These are phyloP conservation scores for Dalbergia cochinchinensis DNA, from an alignment of 306 rosid species.

Conservation along the genomic window DNA sequence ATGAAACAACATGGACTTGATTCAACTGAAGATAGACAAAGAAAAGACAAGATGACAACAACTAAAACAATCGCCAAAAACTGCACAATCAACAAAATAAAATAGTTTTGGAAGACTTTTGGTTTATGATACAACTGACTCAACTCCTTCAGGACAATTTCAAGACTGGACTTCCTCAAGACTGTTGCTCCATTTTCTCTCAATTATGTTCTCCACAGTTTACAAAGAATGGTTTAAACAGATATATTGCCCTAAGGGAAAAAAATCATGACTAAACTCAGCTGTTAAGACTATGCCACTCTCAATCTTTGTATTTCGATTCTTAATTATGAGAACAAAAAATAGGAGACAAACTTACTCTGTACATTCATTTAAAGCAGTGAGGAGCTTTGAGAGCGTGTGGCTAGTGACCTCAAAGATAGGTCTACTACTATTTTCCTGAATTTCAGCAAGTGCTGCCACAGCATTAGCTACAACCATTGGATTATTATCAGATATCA, in stretches of 20 bases:
- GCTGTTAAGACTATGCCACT: slow-evolving; percentile 9
- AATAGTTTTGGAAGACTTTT: slow-evolving; percentile 29
- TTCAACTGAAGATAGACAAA: slow-evolving; percentile 4
- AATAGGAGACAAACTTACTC: slow-evolving; percentile 71
- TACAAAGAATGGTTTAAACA: slow-evolving; percentile 2
- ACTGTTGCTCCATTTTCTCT: slow-evolving; percentile 10
- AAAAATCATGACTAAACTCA: slow-evolving; percentile 38
- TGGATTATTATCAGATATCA: slow-evolving; percentile 98
- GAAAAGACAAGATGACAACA: slow-evolving; percentile 20
- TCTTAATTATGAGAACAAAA: slow-evolving; percentile 33
- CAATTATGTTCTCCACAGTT: slow-evolving; percentile 3
- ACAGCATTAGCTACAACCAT: slow-evolving; percentile 99
- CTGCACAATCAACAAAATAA: slow-evolving; percentile 22
- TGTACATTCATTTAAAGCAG: slow-evolving; percentile 98
- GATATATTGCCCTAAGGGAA: slow-evolving; percentile 7
- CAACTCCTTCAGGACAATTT: background rate
- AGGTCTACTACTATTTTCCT: slow-evolving; percentile 84
- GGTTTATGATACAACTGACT: background rate
- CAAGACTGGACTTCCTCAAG: slow-evolving; percentile 6
- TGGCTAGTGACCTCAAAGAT: slow-evolving; percentile 90
- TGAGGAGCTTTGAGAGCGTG: slow-evolving; percentile 95
- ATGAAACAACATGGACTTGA: slow-evolving; percentile 2
- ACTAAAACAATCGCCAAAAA: slow-evolving; percentile 25
- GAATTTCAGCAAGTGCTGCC: slow-evolving; percentile 98
- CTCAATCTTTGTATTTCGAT: slow-evolving; percentile 6